These are phyloP conservation scores for Lachancea thermotolerans DNA, from an alignment of 805 yeast genomes.

Conservation along the genomic window DNA sequence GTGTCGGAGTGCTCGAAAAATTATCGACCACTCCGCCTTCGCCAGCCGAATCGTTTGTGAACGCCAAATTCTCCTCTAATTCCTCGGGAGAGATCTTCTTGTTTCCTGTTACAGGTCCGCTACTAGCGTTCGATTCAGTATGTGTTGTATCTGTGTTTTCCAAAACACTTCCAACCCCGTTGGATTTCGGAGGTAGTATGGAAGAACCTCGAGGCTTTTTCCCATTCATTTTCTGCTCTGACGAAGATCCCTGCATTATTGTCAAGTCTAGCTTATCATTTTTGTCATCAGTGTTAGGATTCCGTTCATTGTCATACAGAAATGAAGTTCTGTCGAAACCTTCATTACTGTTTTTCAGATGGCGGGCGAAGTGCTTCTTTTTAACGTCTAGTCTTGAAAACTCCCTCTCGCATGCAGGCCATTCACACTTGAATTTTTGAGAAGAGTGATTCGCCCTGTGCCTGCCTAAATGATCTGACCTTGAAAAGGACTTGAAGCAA, in stretches of 20 bases:
- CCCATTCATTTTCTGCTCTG: neutral
- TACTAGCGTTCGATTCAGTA: neutral
- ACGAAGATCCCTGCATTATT: neutral
- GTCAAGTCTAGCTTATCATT: neutral
- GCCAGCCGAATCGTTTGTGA: too few species aligned
- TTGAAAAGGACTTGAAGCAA: constrained; percentile 6
- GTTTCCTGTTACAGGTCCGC: neutral
- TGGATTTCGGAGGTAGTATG: neutral
- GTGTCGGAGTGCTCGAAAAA: too few species aligned
- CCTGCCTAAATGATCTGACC: constrained; percentile 9
- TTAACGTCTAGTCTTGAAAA: constrained; percentile 9
- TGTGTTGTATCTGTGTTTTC: neutral
- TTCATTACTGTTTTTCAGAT: neutral
- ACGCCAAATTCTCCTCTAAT: too few species aligned
- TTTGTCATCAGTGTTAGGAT: neutral
- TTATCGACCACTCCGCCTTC: too few species aligned
- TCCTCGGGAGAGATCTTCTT: neutral
- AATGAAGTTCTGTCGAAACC: neutral
- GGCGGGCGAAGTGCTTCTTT: constrained; percentile 7
- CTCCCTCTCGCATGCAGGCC: constrained; percentile 7
- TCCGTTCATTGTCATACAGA: neutral
- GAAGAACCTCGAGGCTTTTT: neutral
- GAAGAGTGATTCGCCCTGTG: constrained; percentile 8
- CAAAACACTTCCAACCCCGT: neutral
- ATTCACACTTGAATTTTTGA: constrained; percentile 6